A percentile compares a stretch with the other conserved stretches of the same genome.
phyloP scores from a whole-genome alignment of 163 green algal species.

The Scenedesmus sp. region DNA sequence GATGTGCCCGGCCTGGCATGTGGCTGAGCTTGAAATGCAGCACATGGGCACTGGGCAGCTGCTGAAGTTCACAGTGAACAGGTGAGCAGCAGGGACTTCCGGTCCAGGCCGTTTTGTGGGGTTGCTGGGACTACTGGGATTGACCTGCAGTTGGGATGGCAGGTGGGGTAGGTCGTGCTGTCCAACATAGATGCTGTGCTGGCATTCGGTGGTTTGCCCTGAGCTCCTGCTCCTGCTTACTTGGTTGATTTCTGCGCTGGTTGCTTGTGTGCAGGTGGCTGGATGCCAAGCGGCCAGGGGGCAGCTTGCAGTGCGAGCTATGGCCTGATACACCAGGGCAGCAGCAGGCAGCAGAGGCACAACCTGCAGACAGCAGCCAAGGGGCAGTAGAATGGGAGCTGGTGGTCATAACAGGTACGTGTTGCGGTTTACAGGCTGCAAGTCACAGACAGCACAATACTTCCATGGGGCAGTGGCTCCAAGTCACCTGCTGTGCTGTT shows the following conservation, averaged over 20 bases:
- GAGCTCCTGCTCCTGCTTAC: neutral
- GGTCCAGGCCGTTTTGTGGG: too few species aligned
- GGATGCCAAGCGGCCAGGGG: neutral
- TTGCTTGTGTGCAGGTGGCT: constrained; percentile 30
- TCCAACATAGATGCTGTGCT: too few species aligned
- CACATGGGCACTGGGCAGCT: constrained; percentile 30
- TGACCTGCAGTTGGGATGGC: too few species aligned
- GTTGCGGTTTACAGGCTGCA: neutral
- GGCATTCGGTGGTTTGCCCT: neutral
- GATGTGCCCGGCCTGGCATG: constrained; percentile 64
- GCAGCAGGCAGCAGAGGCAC: neutral
- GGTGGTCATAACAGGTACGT: constrained; percentile 29
- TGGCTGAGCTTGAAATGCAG: constrained; percentile 66
- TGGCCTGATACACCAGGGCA: constrained; percentile 19
- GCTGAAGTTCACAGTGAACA: constrained; percentile 33
- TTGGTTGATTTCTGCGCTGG: neutral
- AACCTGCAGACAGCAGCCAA: neutral
- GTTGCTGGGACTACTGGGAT: too few species aligned
- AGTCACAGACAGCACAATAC: neutral
- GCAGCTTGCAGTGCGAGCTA: constrained; percentile 14
- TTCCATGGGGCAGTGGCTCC: too few species aligned
- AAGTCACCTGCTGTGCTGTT: neutral
- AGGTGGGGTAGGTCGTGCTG: too few species aligned
- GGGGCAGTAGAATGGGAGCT: constrained; percentile 28
- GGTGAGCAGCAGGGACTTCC: neutral